Evolutionary conservation across 495 filamentous ascomycete genomes (phyloP).

Genomic region (Daldinia concentrica): DNA sequence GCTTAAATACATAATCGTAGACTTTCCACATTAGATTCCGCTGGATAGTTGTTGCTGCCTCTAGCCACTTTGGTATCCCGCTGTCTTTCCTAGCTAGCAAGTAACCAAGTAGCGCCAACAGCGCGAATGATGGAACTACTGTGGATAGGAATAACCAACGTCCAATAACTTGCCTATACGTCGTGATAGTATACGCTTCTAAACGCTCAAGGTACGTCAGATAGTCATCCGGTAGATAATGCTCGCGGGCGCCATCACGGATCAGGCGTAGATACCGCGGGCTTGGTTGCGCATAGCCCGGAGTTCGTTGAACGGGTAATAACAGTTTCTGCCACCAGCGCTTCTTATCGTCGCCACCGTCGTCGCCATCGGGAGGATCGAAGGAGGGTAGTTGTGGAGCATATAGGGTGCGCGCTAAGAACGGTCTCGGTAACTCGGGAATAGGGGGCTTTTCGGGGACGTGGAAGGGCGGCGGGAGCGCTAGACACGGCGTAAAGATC

Average conservation of each 20-base stretch:
- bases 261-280: constrained; percentile 83
- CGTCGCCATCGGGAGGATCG: constrained; percentile 9
- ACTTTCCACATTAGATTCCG: constrained; percentile 71
- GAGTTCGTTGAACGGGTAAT: constrained; percentile 61
- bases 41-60: constrained; percentile 54
- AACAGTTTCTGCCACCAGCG: constrained; percentile 45
- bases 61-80: constrained; percentile 72
- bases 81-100: constrained; percentile 70
- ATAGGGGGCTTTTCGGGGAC: constrained; percentile 55
- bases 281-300: constrained; percentile 80
- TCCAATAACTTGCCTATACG: constrained; percentile 70
- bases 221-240: constrained; percentile 79
- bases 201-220: constrained; percentile 71
- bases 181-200: constrained; percentile 74
- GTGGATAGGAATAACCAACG: constrained; percentile 64
- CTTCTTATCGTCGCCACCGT: constrained; percentile 24
- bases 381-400: constrained; percentile 50
- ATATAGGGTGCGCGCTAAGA: constrained; percentile 57
- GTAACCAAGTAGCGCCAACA: constrained; percentile 57
- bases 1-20: constrained; percentile 76
- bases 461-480: constrained; percentile 62
- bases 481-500: constrained; percentile 77
- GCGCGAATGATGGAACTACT: constrained; percentile 68
- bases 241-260: constrained; percentile 77
- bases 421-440: constrained; percentile 53